Evolutionary conservation across 1,139 yeast genomes (phyloP).

Genomic region (Yamadazyma triangularis): DNA sequence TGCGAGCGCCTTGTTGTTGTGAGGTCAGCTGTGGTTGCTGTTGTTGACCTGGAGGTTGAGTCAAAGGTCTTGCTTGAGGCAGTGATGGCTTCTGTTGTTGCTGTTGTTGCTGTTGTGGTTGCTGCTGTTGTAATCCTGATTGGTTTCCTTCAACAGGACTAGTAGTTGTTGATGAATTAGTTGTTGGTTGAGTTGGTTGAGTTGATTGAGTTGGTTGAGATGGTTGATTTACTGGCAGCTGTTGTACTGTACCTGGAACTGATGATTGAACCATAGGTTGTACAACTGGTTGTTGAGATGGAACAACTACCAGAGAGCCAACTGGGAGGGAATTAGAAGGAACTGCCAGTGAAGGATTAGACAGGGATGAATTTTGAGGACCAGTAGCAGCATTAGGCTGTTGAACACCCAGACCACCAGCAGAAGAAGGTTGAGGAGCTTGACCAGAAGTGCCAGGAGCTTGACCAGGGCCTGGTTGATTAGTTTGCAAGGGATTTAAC

Average conservation of each 20-base stretch:
- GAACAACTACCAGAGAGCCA: conserved; percentile 6
- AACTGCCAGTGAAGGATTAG: conserved; percentile 8
- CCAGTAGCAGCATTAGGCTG: conserved; percentile 1
- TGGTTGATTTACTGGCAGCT: conserved; percentile 6
- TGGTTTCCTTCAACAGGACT: conserved; percentile 11
- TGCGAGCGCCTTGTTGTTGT: conserved; percentile 15
- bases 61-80: conserved; percentile 3
- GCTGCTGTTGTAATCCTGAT: conserved; percentile 4
- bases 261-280: conserved; percentile 3
- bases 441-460: conserved; percentile 1
- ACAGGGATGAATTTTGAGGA: conserved; percentile 10
- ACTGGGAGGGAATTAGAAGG: conserved; percentile 10
- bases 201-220: conserved; percentile 8
- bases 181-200: conserved; percentile 3
- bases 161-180: conserved; percentile 5
- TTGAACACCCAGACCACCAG: conserved; percentile 2
- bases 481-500: conserved; percentile 3
- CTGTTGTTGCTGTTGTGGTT: conserved; percentile 6
- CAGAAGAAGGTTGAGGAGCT: conserved; percentile 3
- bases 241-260: conserved; percentile 4
- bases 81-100: conserved; percentile 4
- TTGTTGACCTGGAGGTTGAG: conserved; percentile 3
- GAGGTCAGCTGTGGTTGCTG: conserved; percentile 4
- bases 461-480: conserved; percentile 4
- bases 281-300: conserved; percentile 4